Base-by-base conservation (phyloP, 2,329 filamentous ascomycete genomes). In the Diatrype stigma region DNA sequence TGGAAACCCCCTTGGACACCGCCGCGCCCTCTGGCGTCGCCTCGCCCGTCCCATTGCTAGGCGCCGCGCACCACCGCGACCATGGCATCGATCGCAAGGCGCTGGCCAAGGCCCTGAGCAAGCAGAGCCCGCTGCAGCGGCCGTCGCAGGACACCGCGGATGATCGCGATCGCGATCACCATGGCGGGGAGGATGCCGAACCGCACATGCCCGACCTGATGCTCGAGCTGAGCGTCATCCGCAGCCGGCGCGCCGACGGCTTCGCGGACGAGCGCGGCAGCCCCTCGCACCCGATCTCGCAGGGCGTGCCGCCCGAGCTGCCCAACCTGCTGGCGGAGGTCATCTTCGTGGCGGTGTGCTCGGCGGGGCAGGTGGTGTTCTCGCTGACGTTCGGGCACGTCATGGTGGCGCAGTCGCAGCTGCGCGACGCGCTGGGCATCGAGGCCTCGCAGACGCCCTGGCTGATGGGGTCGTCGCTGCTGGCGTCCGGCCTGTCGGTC, bases 301-400 rank as follows among this genome's bases (percentile, higher is more conserved):
- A 71, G 52, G 68, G 68, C 14, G 51, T 66, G 2, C 72, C 73
- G 1, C 65, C 68, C 0, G 72, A 75, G 53, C 56, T 74, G 6
- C 56, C 62, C 21, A 74, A 63, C 48, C 63, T 74, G 3, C 62
- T 67, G 2, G 63, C 69, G 0, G 72, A 75, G 47, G 55, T 73
- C 26, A 54, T 73, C 21, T 66, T 74, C 44, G 62, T 75, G 6
- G 61, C 67, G 11, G 68, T 73, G 37, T 75, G 72, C 56, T 72
- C 70, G 3, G 68, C 67, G 12, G 71, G 72, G 1, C 65, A 74
- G 42, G 63, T 75, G 53, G 64, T 75, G 11, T 75, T 73, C 53
- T 65, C 70, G 2, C 68, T 73, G 50, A 62, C 71, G 4, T 59
- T 72, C 17, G 72, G 73, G 1, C 67, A 75, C 50, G 67, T 73